Evolutionary conservation across 108 stramenopile genomes (phyloP).

Genomic region (Fragilaria radians): DNA sequence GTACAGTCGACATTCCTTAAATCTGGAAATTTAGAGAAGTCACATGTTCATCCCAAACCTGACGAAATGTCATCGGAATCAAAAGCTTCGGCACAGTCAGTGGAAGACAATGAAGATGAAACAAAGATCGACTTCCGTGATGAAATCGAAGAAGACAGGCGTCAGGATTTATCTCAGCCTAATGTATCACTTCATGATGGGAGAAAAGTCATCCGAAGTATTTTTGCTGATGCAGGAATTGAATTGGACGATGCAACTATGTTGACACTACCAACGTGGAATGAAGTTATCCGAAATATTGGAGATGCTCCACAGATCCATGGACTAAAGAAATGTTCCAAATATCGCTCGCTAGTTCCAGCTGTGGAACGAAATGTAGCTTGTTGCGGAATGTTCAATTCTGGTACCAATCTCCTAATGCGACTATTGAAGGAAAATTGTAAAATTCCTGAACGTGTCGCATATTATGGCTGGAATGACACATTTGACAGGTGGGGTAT

Average conservation of each 20-base stretch:
- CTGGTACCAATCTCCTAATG: conserved; percentile 66
- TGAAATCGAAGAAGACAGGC: too few relatives aligned
- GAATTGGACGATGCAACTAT: conserved; percentile 17
- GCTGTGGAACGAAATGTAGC: conserved; percentile 43
- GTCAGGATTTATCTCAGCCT: not conserved
- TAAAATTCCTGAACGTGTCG: not conserved
- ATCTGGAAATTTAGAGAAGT: too few relatives aligned
- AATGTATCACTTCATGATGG: not conserved
- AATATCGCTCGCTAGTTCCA: conserved; percentile 38
- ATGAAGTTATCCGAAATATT: conserved; percentile 36
- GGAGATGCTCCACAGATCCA: conserved; percentile 48
- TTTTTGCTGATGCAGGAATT: not conserved
- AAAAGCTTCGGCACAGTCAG: too few relatives aligned
- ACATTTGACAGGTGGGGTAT: not conserved
- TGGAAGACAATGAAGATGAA: too few relatives aligned
- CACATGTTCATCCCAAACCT: too few relatives aligned
- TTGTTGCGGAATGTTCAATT: conserved; percentile 69
- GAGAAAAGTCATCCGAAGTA: not conserved
- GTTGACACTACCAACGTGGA: conserved; percentile 31
- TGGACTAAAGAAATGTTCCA: conserved; percentile 63
- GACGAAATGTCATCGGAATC: too few relatives aligned
- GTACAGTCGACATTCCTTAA: too few relatives aligned
- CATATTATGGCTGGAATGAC: conserved; percentile 1
- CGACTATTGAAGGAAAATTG: conserved; percentile 33
- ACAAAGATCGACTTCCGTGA: too few relatives aligned